Evolutionary conservation across 306 rosid species (phyloP), one percentile per base, ranked within the genome.

Genomic region (Lithocarpus polystachyus): DNA sequence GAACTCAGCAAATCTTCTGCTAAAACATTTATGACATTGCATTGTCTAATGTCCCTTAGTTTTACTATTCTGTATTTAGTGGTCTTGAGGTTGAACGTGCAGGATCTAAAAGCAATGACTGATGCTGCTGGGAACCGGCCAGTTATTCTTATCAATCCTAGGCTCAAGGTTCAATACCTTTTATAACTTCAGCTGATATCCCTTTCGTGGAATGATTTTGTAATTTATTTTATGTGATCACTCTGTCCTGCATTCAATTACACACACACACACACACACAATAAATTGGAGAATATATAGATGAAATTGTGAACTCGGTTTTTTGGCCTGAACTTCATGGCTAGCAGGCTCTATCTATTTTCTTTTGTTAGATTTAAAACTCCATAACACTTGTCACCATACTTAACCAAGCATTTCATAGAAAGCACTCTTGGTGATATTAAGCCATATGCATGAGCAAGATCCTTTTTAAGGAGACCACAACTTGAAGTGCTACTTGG

Each of bases 41-140:
- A 72, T 82, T 75, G 33, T 79, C 70, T 56, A 48, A 70, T 45
- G 18, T 70, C 53, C 57, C 67, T 77, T 52, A 68, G 65, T 67
- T 73, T 61, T 23, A 78, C 56, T 54, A 4, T 26, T 85, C n/a
- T 55, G 23, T 28, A 71, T 56, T 72, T 68, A 75, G 75, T 68
- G 80, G 71, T 79, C 82, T 56, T 69, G 69, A 75, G 67, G 72
- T 82, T 82, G 68, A 81, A 79, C 79, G 62, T 78, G 71, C 95
- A 92, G 99, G 97, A 95, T 82, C 83, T 95, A 70, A 87, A 79
- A 89, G 97, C 96, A 5, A 92, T 92, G 99, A 95, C 99, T 33
- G 83, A 72, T 80, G 95, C 99, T 79, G 98, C 98, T 40, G 92
- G 94, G 56, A 87, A 83, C 80, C 87, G 97, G 74, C 98, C 99